These are phyloP conservation scores for Endoconidiophora polonica DNA, from an alignment of 2,329 filamentous ascomycete species.

Conservation along the genomic window DNA sequence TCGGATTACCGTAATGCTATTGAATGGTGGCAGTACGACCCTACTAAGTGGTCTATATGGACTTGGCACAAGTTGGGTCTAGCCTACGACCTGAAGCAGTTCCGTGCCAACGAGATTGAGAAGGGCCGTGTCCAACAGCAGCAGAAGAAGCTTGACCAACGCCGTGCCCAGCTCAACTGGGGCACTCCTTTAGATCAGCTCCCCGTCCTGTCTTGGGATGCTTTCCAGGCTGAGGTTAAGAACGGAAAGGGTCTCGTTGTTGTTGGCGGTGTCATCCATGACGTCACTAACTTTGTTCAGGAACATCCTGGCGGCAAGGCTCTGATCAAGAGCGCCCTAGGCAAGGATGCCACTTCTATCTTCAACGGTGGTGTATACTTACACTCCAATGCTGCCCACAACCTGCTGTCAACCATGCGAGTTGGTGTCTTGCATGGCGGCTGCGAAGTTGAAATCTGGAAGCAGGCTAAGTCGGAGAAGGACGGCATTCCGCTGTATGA, in stretches of 20 bases:
- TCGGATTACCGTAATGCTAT: constrained; percentile 88
- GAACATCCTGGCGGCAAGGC: constrained; percentile 83
- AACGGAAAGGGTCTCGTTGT: constrained; percentile 61
- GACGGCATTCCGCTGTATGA: constrained; percentile 68
- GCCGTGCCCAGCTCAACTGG: constrained; percentile 70
- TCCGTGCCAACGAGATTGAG: constrained; percentile 82
- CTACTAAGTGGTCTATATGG: constrained; percentile 83
- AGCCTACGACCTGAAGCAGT: constrained; percentile 77
- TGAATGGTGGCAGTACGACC: constrained; percentile 81
- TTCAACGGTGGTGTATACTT: constrained; percentile 87
- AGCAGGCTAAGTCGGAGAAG: constrained; percentile 68
- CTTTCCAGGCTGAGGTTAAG: constrained; percentile 63
- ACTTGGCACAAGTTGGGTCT: constrained; percentile 69
- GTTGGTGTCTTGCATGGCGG: constrained; percentile 75
- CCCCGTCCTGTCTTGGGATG: constrained; percentile 73
- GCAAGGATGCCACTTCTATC: constrained; percentile 77
- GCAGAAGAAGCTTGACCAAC: constrained; percentile 86
- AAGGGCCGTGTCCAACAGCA: constrained; percentile 77
- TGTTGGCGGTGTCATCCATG: constrained; percentile 72
- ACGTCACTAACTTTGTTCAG: constrained; percentile 69
- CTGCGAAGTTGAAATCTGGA: constrained; percentile 86
- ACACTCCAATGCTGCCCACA: constrained; percentile 81
- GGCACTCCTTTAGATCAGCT: constrained; percentile 71
- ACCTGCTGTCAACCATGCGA: constrained; percentile 74
- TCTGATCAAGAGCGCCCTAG: constrained; percentile 65